Conservation (phyloP, 768 basidiomycete species). For the Kwoniella europaea region DNA sequence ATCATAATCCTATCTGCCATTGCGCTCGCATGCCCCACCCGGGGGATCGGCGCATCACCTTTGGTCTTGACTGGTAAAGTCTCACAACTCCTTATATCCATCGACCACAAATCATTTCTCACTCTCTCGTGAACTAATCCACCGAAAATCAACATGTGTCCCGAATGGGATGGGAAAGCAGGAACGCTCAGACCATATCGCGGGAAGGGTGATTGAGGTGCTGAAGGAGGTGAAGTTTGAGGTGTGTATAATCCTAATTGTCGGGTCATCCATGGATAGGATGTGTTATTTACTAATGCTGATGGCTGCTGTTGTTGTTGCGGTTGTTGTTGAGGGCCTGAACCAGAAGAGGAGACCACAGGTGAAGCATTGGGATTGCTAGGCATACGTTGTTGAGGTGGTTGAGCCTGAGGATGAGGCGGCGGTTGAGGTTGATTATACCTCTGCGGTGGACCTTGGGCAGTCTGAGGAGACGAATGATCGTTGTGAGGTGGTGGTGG, state of each 20-base stretch:
- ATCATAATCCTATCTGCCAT: slow-evolving; percentile 94
- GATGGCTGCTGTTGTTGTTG: slow-evolving; percentile 14
- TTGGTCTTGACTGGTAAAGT: slow-evolving; percentile 82
- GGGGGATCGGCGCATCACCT: slow-evolving; percentile 82
- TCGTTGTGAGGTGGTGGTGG: background rate
- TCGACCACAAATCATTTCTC: slow-evolving; percentile 90
- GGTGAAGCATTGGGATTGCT: slow-evolving; percentile 23
- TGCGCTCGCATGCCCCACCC: slow-evolving; percentile 96
- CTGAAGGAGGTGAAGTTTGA: slow-evolving; percentile 64
- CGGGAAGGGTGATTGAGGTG: slow-evolving; percentile 74
- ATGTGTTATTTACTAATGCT: slow-evolving; percentile 23
- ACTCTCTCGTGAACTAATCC: slow-evolving; percentile 90
- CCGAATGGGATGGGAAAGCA: slow-evolving; percentile 64
- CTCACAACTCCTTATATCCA: slow-evolving; percentile 77
- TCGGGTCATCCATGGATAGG: slow-evolving; percentile 50
- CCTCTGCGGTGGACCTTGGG: slow-evolving; percentile 9
- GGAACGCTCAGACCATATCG: slow-evolving; percentile 89
- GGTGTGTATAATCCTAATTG: slow-evolving; percentile 36
- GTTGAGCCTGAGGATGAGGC: slow-evolving; percentile 9
- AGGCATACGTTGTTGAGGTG: slow-evolving; percentile 14
- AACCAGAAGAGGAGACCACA: background rate
- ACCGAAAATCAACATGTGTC: slow-evolving; percentile 95
- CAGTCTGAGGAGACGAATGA: slow-evolving; percentile 6
- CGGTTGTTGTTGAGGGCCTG: background rate
- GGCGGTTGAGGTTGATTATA: slow-evolving; percentile 5